Conservation (phyloP, 164 flowering plant genomes). For the Saururus chinensis region DNA sequence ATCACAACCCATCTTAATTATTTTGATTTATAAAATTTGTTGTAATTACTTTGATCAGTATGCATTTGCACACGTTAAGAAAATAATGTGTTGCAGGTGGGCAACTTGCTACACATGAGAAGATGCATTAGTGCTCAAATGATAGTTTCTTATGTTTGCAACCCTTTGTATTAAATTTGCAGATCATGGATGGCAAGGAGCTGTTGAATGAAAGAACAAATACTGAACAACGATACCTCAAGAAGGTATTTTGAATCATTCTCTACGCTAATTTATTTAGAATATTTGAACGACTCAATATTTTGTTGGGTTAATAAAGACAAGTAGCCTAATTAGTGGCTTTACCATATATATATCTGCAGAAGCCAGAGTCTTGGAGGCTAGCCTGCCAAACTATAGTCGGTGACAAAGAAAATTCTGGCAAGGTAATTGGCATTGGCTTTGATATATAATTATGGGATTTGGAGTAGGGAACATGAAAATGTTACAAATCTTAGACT, state of each 20-base stretch:
- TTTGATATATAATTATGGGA: background rate
- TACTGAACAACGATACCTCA: slow-evolving; percentile 66
- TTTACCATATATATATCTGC: slow-evolving; percentile 7
- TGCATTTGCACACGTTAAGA: too few relatives aligned
- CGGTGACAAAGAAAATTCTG: slow-evolving; percentile 89
- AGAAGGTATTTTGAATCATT: slow-evolving; percentile 41
- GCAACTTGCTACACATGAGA: too few relatives aligned
- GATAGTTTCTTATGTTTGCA: background rate
- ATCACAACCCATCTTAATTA: too few relatives aligned
- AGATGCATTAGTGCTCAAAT: too few relatives aligned
- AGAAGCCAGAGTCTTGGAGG: slow-evolving; percentile 98
- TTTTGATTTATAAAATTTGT: too few relatives aligned
- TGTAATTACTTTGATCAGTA: too few relatives aligned
- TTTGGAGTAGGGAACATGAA: too few relatives aligned
- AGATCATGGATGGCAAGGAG: slow-evolving; percentile 84
- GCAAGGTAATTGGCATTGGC: slow-evolving; percentile 48
- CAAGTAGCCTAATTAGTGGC: background rate
- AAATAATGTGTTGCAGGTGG: too few relatives aligned
- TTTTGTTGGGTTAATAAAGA: background rate
- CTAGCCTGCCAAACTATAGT: slow-evolving; percentile 98
- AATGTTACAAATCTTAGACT: too few relatives aligned
- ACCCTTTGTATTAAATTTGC: slow-evolving; percentile 10
- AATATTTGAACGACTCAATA: background rate
- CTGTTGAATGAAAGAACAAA: slow-evolving; percentile 82
- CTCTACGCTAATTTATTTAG: background rate